Base-by-base conservation (phyloP, 2,329 filamentous ascomycete genomes). In the Colletotrichum neosansevieriae region DNA sequence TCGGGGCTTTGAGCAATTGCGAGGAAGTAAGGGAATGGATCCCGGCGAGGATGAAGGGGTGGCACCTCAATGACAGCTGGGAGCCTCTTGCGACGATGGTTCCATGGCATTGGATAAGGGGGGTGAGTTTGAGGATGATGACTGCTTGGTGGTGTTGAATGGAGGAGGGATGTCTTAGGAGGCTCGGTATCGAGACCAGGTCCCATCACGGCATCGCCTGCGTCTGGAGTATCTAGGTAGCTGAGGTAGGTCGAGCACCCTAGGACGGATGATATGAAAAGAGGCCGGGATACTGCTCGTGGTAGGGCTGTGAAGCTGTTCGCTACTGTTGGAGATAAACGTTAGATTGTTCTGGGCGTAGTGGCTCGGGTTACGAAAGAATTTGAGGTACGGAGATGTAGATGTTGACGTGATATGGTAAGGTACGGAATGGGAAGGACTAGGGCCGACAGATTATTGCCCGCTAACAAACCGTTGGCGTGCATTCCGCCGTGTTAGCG, bases 91-190 rank as follows among this genome's bases (percentile, higher is more conserved):
- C 21, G 45, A 54, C 38, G 54, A 61, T 50, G 42, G 34, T 45
- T 44, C 49, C 32, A 44, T 60, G 21, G 61, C 62, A 34, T 60
- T 56, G 49, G 42, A 45, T 40, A 49, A 65, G 32, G 61, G 61
- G 54, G 42, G 6, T 15, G 21, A 45, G 36, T 53, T 44, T 45
- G 45, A 50, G 15, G 36, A 38, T 32, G 44, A 38, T 17, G 42
- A 50, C 40, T n/a, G 40, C 45, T 36, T 21, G n/a, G 40, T 19
- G 29, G 34, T 60, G 40, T 21, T 42, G 58, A 24, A 56, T 17
- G 24, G 15, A 12, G 36, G 38, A 62, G 7, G 29, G 19, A 36
- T 49, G 12, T 15, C 29, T 60, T 51, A 32, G 36, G 44, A 54
- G 51, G 32, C 42, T 44, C 47, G 47, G 58, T 57, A 59, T 58